Evolutionary conservation across 805 yeast genomes (phyloP), one percentile per base, ranked within the genome.

Genomic region (Huiozyma sinensis): DNA sequence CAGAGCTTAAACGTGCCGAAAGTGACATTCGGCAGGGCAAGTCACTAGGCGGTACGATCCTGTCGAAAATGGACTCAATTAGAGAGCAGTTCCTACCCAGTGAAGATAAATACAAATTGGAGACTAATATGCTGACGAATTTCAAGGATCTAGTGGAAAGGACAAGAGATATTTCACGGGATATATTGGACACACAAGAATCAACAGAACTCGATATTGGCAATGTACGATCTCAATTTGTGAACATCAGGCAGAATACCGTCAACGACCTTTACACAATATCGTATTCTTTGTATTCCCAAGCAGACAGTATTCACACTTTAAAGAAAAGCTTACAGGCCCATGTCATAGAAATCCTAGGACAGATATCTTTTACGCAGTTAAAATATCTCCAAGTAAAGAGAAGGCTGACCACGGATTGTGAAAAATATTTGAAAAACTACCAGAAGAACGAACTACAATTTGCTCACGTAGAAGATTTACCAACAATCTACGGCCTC

Each of bases 401-500:
- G 24, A 60, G 56, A 17, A 28, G 45, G 1, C 42, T 71, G 9
- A 47, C 60, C 5, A 57, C 53, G 24, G 68, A 66, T 6, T 53
- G 69, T 35, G 51, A 61, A 7, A 55, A 51, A 11, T 57, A 57
- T 37, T 47, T 71, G 17, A 50, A 57, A 10, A 31, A 31, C 7
- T 54, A 56, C 30, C 61, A 61, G 44, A 43, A 47, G 7, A 46
- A 42, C 8, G 58, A 58, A 43, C 39, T 55, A 8, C 45, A 49
- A 12, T 53, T 57, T 28, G 61, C 72, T 4, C 60, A 60, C 32
- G 76, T 81, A 0, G 68, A 76, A 10, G 92, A 84, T 56, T 56
- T 84, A 28, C 95, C 95, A 0, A 56, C 83, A 9, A 61, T 83
- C 1, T 81, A 83, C 57, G 92, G 92, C 1, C 65, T 81, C n/a